phyloP scores from a whole-genome alignment of 257 asterid species.

The Plectranthus barbatus region DNA sequence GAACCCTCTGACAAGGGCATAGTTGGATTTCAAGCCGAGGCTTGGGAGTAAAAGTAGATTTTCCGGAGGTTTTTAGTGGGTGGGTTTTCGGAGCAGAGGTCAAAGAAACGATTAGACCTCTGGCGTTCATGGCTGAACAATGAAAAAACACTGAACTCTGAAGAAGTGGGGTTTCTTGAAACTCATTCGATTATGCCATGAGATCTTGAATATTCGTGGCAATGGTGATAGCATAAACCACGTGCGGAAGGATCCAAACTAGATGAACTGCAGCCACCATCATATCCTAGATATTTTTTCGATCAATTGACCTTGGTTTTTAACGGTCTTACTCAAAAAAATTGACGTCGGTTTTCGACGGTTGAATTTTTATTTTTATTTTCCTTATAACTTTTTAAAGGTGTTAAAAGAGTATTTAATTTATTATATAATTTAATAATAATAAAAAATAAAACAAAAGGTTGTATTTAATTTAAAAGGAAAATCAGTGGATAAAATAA shows the following conservation, averaged over 20 bases:
- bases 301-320: no score
- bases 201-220: background rate
- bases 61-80: conserved; percentile 9
- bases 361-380: no score
- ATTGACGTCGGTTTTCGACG: background rate
- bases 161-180: background rate
- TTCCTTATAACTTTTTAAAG: no score
- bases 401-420: no score
- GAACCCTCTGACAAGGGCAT: conserved; percentile 10
- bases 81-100: conserved; percentile 46
- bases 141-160: background rate
- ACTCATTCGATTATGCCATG: background rate
- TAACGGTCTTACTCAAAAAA: background rate
- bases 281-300: conserved; percentile 9
- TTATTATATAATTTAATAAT: no score
- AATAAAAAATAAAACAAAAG: no score
- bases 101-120: conserved; percentile 47
- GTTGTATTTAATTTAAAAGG: no score
- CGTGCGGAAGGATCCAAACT: conserved; percentile 11
- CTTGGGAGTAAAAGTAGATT: conserved; percentile 3
- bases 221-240: conserved; percentile 15
- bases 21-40: conserved; percentile 11
- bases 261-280: background rate
- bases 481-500: no score
- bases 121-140: conserved; percentile 51